Percentiles rank a stretch among this genome's conserved stretches.
These are phyloP conservation scores for Mycena maculata DNA, from an alignment of 768 basidiomycete genomes.

Conservation along the genomic window DNA sequence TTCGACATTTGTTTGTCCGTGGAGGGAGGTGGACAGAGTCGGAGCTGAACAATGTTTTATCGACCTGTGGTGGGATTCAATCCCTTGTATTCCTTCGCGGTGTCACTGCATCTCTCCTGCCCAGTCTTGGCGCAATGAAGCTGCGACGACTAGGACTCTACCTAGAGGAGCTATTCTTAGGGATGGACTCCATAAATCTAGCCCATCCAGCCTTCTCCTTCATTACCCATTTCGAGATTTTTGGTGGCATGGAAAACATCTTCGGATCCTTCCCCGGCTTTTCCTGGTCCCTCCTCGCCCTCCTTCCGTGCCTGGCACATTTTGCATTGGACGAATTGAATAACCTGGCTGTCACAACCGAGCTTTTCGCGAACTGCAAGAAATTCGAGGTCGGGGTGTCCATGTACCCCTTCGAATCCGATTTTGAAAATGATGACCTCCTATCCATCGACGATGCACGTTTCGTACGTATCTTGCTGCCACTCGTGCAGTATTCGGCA, in stretches of 20 bases:
- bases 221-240: not conserved
- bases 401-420: not conserved
- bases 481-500: not conserved
- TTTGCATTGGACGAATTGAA: not conserved
- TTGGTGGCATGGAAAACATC: not conserved
- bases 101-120: not conserved
- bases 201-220: not conserved
- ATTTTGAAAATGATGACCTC: not conserved
- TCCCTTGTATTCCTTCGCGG: not conserved
- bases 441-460: not conserved
- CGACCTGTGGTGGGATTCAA: not conserved
- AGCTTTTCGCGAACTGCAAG: not conserved
- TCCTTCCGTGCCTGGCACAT: not conserved
- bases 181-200: not conserved
- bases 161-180: not conserved
- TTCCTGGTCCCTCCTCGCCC: not conserved
- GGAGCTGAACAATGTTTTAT: not conserved
- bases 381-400: not conserved
- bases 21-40: no score
- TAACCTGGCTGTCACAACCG: not conserved
- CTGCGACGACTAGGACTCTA: not conserved
- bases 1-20: not conserved
- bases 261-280: not conserved
- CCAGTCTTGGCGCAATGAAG: not conserved
- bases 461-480: not conserved